These are phyloP conservation scores for Amanita exitialis DNA, from an alignment of 768 basidiomycete species.

Conservation along the genomic window DNA sequence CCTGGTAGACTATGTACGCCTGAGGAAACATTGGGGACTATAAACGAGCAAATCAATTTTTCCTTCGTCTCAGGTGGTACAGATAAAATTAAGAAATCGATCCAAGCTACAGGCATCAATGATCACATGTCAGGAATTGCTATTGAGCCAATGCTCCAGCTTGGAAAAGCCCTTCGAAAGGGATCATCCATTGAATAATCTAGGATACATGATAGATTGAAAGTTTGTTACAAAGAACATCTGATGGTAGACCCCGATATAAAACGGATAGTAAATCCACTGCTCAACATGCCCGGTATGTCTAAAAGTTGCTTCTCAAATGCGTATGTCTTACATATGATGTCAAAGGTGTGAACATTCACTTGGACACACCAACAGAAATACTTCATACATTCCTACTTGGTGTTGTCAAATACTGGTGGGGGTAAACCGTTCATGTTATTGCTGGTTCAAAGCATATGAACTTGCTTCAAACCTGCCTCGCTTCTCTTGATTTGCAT, in stretches of 20 bases:
- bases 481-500: not conserved
- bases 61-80: conserved; percentile 6
- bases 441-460: not conserved
- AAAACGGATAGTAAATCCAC: conserved; percentile 1
- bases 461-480: not conserved
- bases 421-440: conserved; percentile 25
- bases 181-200: not conserved
- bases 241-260: not conserved
- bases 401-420: conserved; percentile 38
- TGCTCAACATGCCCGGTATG: conserved; percentile 6
- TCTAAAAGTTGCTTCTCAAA: conserved; percentile 11
- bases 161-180: conserved; percentile 1
- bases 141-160: conserved; percentile 1
- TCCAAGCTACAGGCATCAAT: not conserved
- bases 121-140: not conserved
- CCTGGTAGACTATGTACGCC: conserved; percentile 8
- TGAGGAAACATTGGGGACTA: conserved; percentile 9
- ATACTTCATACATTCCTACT: conserved; percentile 34
- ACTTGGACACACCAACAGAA: conserved; percentile 33
- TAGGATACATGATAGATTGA: not conserved
- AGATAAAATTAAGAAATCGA: not conserved
- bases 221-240: not conserved
- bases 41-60: conserved; percentile 12
- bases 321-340: not conserved
- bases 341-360: conserved; percentile 27